Evolutionary conservation across 768 basidiomycete species (phyloP).

Genomic region (Multifurca ochricompacta): DNA sequence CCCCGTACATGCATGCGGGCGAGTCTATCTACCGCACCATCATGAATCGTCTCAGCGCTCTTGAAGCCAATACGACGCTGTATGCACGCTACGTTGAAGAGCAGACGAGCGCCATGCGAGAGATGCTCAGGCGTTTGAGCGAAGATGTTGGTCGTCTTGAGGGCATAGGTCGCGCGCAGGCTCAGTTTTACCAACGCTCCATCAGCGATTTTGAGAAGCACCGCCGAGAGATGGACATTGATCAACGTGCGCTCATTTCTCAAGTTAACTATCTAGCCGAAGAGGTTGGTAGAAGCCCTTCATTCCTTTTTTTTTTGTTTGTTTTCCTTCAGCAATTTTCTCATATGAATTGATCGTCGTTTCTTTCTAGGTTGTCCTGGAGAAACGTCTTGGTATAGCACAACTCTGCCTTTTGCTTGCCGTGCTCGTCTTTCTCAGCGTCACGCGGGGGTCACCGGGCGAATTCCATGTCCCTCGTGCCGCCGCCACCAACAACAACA

Average conservation of each 20-base stretch:
- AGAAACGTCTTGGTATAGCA: constrained; percentile 83
- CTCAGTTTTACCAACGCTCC: constrained; percentile 54
- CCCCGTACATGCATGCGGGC: constrained; percentile 28
- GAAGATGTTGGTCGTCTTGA: constrained; percentile 76
- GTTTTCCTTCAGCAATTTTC: not conserved
- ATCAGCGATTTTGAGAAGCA: constrained; percentile 65
- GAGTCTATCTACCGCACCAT: constrained; percentile 97
- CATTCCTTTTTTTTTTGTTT: not conserved
- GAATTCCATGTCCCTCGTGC: constrained; percentile 22
- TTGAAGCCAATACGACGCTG: constrained; percentile 84
- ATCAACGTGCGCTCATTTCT: constrained; percentile 59
- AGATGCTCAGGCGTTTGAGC: constrained; percentile 63
- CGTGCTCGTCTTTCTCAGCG: constrained; percentile 77
- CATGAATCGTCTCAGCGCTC: constrained; percentile 80
- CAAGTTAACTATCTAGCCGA: constrained; percentile 69
- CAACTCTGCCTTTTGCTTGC: constrained; percentile 79
- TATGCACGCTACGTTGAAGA: constrained; percentile 84
- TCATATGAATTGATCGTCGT: not conserved
- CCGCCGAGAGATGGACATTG: constrained; percentile 54
- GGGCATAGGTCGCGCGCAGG: constrained; percentile 63
- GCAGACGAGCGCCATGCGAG: constrained; percentile 69
- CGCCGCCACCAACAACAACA: too few species aligned
- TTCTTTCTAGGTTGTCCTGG: constrained; percentile 58
- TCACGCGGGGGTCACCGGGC: constrained; percentile 66
- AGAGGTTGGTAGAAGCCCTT: constrained; percentile 69